Evolutionary conservation across 2,329 filamentous ascomycete species (phyloP), one percentile per base, ranked within the genome.

Genomic region (Emergomyces pasteurianus): DNA sequence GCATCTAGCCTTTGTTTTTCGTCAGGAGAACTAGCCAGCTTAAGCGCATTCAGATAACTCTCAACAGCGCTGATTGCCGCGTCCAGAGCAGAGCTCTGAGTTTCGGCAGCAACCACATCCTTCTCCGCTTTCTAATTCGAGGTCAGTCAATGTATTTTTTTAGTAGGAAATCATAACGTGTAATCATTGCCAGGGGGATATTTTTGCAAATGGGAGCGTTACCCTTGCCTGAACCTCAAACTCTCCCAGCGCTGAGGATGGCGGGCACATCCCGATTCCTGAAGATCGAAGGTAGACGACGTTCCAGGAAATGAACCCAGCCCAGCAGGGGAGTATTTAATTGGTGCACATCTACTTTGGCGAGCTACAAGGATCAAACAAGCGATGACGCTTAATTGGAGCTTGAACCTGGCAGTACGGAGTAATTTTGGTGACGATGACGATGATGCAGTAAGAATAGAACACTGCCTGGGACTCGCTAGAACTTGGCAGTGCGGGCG

Each of bases 61-160:
- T 96, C 90, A 26, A 86, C 88, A 4, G 88, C 89, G 65, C 81
- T 78, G 69, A 96, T 90, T 57, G 90, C 86, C 71, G 89, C 82
- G 58, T 85, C 78, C 60, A 96, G 80, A 50, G 90, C 90, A 66
- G 86, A 84, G 65, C 81, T 75, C 65, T 83, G 81, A 55, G 79
- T 82, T 28, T 72, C 70, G 43, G 83, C 77, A 63, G 72, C 70
- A 62, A 77, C 73, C 67, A 86, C 63, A 63, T 64, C 61, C 7
- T 57, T 63, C 43, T 64, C 64, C 28, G 64, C 64, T 60, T 60
- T 60, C 64, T 65, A 38, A 47, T 46, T 26, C 31, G n/a, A 38
- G 31, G 55, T 60, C 14, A 31, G 40, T 49, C 34, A 10, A 42
- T n/a, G 12, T 34, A 36, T 6, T 18, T n/a, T n/a, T 9, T n/a